Evolutionary conservation across 768 basidiomycete species (phyloP).

Genomic region (Boletus subcaerulescens): DNA sequence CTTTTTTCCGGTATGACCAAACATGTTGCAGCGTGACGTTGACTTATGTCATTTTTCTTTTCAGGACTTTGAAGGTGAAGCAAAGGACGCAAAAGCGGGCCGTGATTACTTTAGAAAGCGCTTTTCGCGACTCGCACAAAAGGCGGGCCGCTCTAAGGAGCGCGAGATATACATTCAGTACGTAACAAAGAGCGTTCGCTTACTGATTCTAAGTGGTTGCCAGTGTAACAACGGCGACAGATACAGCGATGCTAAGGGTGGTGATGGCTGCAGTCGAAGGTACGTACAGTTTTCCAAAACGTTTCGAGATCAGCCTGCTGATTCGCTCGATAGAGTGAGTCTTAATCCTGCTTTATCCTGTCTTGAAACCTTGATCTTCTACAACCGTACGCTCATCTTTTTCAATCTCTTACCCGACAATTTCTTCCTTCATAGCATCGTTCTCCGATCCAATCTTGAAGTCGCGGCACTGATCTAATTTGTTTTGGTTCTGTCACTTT

Average conservation of each 20-base stretch:
- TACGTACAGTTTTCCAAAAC: constrained; percentile 34
- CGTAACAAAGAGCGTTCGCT: constrained; percentile 32
- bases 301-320: constrained; percentile 4
- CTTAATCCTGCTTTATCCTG: constrained; percentile 20
- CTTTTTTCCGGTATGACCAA: constrained; percentile 72
- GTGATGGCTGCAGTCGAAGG: constrained; percentile 98
- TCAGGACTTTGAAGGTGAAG: constrained; percentile 83
- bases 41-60: neutral
- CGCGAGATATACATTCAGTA: constrained; percentile 94
- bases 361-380: constrained; percentile 18
- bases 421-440: constrained; percentile 29
- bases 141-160: constrained; percentile 79
- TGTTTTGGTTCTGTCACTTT: constrained; percentile 11
- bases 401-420: constrained; percentile 11
- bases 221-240: constrained; percentile 87
- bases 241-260: constrained; percentile 82
- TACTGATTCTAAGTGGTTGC: constrained; percentile 5
- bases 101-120: constrained; percentile 89
- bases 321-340: constrained; percentile 63
- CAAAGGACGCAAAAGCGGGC: constrained; percentile 68
- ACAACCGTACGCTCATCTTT: constrained; percentile 28
- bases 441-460: constrained; percentile 37
- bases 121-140: constrained; percentile 79
- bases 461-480: constrained; percentile 33
- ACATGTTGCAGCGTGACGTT: neutral